Conservation (phyloP, 257 asterid species). For the Knoxia roxburghii region DNA sequence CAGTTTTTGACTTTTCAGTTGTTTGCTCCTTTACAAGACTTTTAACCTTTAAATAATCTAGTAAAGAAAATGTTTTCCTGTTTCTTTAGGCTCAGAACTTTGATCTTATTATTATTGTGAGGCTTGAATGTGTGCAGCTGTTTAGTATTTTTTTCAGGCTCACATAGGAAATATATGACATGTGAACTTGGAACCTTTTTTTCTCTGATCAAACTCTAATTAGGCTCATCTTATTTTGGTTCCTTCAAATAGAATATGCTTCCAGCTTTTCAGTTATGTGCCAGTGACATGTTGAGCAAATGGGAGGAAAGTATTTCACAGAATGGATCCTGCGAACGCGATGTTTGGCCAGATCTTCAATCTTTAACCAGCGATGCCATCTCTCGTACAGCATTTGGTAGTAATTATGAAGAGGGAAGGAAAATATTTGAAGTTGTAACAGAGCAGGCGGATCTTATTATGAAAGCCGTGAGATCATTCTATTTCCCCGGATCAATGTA, state of each 20-base stretch:
- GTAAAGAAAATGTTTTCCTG: neutral
- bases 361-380: constrained; percentile 8
- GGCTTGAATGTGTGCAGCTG: neutral
- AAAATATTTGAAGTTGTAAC: constrained; percentile 3
- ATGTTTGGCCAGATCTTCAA: constrained; percentile 8
- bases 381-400: constrained; percentile 11
- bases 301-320: neutral
- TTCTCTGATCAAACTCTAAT: neutral
- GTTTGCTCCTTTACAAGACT: neutral
- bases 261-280: constrained; percentile 31
- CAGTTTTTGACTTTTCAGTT: neutral
- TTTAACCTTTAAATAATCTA: neutral
- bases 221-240: neutral
- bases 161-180: no score
- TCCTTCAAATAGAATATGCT: constrained; percentile 27
- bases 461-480: constrained; percentile 5
- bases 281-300: constrained; percentile 8
- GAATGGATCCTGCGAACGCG: neutral
- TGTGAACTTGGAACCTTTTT: neutral
- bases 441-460: neutral
- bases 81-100: neutral
- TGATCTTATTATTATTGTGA: neutral
- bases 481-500: constrained; percentile 10
- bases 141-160: no score
- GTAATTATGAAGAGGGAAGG: constrained; percentile 5